Evolutionary conservation across 2,329 filamentous ascomycete species (phyloP).

Genomic region (Fonsecaea multimorphosa): DNA sequence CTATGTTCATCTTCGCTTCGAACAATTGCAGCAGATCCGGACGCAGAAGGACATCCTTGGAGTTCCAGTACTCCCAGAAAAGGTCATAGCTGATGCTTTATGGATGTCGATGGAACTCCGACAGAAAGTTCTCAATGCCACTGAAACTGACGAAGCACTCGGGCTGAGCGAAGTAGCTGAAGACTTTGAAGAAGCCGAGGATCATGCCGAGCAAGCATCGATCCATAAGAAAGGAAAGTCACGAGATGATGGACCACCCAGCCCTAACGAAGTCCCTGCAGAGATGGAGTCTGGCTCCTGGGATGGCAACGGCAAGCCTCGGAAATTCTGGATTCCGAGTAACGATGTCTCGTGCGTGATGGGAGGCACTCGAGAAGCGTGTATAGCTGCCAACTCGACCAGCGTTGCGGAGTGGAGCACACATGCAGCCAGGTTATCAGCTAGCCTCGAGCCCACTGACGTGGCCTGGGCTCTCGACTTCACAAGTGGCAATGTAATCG

Average conservation of each 20-base stretch:
- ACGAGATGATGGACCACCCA: conserved; percentile 40
- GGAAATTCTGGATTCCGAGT: conserved; percentile 64
- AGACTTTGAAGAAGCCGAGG: conserved; percentile 36
- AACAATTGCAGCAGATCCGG: conserved; percentile 63
- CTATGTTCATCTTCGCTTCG: conserved; percentile 65
- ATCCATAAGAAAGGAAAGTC: conserved; percentile 53
- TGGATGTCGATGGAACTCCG: conserved; percentile 65
- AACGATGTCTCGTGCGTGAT: conserved; percentile 63
- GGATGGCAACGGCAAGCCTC: conserved; percentile 60
- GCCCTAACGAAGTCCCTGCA: conserved; percentile 40
- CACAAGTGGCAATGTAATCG: conserved; percentile 52
- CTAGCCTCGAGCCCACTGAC: conserved; percentile 60
- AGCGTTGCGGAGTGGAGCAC: conserved; percentile 46
- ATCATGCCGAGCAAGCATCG: conserved; percentile 19
- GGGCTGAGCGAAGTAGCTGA: conserved; percentile 54
- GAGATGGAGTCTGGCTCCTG: conserved; percentile 57
- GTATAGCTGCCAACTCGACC: conserved; percentile 55
- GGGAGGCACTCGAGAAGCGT: conserved; percentile 60
- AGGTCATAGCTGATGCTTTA: conserved; percentile 61
- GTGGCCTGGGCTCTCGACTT: conserved; percentile 64
- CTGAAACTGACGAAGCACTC: conserved; percentile 59
- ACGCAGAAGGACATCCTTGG: conserved; percentile 59
- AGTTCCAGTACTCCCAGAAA: conserved; percentile 61
- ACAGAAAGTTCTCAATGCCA: conserved; percentile 61
- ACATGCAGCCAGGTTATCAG: conserved; percentile 52